phyloP scores from a whole-genome alignment of 192 early-diverging fungal species.

The Coemansia sp. region DNA sequence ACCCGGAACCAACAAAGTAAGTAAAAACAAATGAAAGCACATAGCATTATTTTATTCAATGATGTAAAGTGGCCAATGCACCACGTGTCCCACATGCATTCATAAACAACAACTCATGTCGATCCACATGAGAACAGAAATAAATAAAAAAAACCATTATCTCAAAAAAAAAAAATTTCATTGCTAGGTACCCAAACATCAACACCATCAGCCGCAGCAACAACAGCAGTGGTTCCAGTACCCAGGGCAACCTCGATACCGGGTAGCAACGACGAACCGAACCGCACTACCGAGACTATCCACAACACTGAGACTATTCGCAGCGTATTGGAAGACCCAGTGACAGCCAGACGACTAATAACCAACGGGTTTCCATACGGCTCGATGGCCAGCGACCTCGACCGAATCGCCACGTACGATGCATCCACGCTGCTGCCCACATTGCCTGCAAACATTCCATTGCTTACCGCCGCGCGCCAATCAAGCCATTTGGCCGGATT shows the following conservation, averaged over 20 bases:
- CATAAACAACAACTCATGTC: neutral
- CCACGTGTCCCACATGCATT: too few relatives aligned
- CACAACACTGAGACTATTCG: neutral
- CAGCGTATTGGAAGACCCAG: neutral
- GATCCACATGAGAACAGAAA: neutral
- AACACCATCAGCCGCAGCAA: neutral
- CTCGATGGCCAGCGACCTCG: neutral
- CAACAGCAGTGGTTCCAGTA: neutral
- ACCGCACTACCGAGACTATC: too few relatives aligned
- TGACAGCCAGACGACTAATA: neutral
- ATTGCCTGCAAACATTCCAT: neutral
- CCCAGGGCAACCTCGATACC: neutral
- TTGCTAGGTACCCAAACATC: neutral
- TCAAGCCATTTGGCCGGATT: neutral
- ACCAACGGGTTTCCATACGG: neutral
- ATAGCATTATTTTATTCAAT: too few relatives aligned
- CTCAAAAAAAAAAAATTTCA: neutral
- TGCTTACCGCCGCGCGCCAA: neutral
- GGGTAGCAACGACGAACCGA: neutral
- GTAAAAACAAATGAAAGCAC: neutral
- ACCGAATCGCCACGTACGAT: neutral
- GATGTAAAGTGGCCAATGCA: too few relatives aligned
- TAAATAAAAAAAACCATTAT: neutral
- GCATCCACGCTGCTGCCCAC: neutral
- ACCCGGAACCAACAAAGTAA: neutral